Evolutionary conservation across 202 grass and related monocot genomes (phyloP).

Genomic region (Schoenoplectus triqueter): DNA sequence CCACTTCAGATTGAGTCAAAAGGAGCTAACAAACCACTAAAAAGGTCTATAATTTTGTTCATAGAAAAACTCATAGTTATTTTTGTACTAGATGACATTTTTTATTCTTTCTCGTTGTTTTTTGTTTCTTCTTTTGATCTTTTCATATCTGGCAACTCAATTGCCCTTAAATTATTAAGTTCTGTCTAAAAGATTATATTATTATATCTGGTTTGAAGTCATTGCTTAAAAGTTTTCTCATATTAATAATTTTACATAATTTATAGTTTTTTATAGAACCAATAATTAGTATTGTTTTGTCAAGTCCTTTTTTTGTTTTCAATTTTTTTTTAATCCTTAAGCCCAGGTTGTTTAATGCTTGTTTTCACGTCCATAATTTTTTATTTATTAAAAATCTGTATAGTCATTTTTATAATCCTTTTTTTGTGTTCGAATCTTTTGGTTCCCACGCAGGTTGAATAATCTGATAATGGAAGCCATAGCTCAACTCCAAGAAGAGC

Average conservation of each 20-base stretch:
- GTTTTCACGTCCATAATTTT: neutral
- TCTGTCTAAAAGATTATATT: neutral
- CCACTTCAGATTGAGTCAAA: slow-evolving; percentile 38
- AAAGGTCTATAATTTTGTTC: slow-evolving; percentile 15
- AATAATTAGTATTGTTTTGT: neutral
- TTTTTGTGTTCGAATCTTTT: neutral
- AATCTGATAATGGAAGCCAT: slow-evolving; percentile 87
- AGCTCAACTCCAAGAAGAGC: slow-evolving; percentile 64
- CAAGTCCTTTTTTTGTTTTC: neutral
- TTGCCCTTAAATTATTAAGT: neutral
- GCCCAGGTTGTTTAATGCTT: neutral
- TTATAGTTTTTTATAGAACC: neutral
- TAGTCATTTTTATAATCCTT: neutral
- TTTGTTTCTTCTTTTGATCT: neutral
- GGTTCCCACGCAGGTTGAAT: slow-evolving; percentile 59
- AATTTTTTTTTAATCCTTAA: neutral
- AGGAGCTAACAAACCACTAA: slow-evolving; percentile 11
- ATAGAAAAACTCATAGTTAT: neutral
- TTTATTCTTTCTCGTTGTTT: neutral
- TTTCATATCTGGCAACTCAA: neutral
- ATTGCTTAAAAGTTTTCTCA: neutral
- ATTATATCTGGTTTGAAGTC: neutral
- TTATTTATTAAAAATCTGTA: slow-evolving; percentile 14
- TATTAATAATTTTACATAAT: neutral
- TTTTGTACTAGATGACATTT: neutral